Evolutionary conservation across 306 rosid genomes (phyloP).

Genomic region (Glycine tomentella): DNA sequence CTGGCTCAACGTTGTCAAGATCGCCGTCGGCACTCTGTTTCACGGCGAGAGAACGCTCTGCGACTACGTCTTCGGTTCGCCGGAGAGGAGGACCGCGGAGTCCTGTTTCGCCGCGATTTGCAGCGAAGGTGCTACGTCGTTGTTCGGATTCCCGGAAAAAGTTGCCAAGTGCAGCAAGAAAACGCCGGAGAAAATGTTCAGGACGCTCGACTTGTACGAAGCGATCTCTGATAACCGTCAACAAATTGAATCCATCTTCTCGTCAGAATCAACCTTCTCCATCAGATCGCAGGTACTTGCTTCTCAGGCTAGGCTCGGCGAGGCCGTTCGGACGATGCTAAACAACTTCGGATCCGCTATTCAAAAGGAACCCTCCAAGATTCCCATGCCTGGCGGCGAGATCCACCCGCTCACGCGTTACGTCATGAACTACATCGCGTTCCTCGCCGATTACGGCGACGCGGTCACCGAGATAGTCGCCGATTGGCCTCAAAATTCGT

Average conservation of each 20-base stretch:
- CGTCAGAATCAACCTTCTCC: slow-evolving; percentile 58
- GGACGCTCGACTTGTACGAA: slow-evolving; percentile 68
- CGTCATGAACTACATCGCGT: slow-evolving; percentile 78
- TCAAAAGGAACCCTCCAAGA: slow-evolving; percentile 68
- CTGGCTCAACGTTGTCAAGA: slow-evolving; percentile 69
- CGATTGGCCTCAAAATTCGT: slow-evolving; percentile 65
- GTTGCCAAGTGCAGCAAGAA: slow-evolving; percentile 73
- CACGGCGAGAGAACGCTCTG: slow-evolving; percentile 71
- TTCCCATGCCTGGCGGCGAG: slow-evolving; percentile 71
- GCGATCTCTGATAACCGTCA: slow-evolving; percentile 64
- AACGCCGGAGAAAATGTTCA: slow-evolving; percentile 80
- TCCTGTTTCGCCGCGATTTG: slow-evolving; percentile 69
- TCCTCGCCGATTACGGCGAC: slow-evolving; percentile 73
- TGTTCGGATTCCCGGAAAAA: slow-evolving; percentile 73
- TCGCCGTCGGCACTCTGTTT: slow-evolving; percentile 62
- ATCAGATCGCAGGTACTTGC: slow-evolving; percentile 50
- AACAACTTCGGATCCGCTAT: slow-evolving; percentile 72
- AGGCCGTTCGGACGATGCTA: slow-evolving; percentile 58
- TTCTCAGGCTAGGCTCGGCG: slow-evolving; percentile 54
- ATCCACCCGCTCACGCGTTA: slow-evolving; percentile 90
- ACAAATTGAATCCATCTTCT: slow-evolving; percentile 67
- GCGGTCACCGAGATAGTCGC: slow-evolving; percentile 59
- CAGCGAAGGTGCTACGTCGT: slow-evolving; percentile 55
- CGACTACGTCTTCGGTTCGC: slow-evolving; percentile 59
- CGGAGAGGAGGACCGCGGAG: slow-evolving; percentile 51